Base-by-base conservation (phyloP, 345 rosid genomes). In the Barbarea vulgaris region DNA sequence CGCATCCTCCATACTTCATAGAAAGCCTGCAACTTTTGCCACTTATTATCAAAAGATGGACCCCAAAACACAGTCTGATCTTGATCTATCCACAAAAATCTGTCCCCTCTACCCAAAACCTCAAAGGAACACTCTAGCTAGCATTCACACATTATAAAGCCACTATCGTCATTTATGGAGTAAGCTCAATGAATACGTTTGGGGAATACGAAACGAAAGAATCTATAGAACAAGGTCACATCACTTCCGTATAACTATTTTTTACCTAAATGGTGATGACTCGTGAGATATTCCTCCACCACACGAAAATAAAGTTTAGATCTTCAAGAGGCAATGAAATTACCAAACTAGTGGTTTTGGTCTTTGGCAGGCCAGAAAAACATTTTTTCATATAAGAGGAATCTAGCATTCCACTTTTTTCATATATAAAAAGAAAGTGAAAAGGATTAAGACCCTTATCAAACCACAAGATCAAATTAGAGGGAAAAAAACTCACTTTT, bases 71-170 rank as follows among this genome's bases (percentile, higher is more conserved):
- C 51, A 57, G 28, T 66, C 60, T 78, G 69, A 72, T 61, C 24
- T 68, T 65, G 46, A 75, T 77, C 75, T 66, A 75, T 86, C 66
- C 72, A 80, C 69, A 81, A 76, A 69, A 73, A 73, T 9, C 10
- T 76, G 73, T 33, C 80, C 78, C 79, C 72, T 55, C 79, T 50
- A 72, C 80, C 14, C n/a, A 36, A 65, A 64, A 60, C 56, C 72
- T 68, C 69, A 62, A 74, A 73, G 77, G 59, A 74, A 81, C 70
- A 54, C 55, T 80, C 88, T 88, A 84, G 87, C 88, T 75, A 69
- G 87, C 84, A 77, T 70, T 69, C 62, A 64, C 84, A 55, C 73
- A 58, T 9, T 34, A 67, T 37, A 53, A 72, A 78, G 70, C 79
- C 81, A 81, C 37, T 72, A 19, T 80, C 9, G 74, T 72, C 82